Evolutionary conservation across 768 basidiomycete species (phyloP).

Genomic region (Rubroboletus satanas): DNA sequence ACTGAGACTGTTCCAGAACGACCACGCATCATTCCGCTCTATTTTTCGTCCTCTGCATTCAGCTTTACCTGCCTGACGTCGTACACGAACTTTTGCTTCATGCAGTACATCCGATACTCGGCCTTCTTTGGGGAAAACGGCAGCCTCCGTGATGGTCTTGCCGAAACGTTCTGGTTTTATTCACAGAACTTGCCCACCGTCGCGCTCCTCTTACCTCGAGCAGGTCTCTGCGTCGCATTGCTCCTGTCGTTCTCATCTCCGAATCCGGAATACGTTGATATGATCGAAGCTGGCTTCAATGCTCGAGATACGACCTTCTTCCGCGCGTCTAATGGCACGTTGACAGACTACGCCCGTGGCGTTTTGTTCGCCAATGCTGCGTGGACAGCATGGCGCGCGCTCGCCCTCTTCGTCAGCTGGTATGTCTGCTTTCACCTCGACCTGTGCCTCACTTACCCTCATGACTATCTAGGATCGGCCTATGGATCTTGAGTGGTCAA

Average conservation of each 20-base stretch:
- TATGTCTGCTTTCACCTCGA: constrained; percentile 21
- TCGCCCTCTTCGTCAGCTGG: constrained; percentile 71
- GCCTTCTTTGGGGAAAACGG: constrained; percentile 57
- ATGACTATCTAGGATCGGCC: constrained; percentile 53
- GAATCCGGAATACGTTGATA: constrained; percentile 42
- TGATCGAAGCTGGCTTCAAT: constrained; percentile 45
- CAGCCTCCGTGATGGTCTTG: constrained; percentile 53
- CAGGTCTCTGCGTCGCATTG: constrained; percentile 68
- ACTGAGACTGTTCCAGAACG: constrained; percentile 52
- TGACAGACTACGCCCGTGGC: constrained; percentile 76
- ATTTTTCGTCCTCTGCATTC: constrained; percentile 76
- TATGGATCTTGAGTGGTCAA: constrained; percentile 77
- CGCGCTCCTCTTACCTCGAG: constrained; percentile 77
- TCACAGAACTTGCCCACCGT: constrained; percentile 85
- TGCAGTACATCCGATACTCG: constrained; percentile 71
- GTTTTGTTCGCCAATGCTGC: constrained; percentile 75
- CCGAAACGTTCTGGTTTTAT: constrained; percentile 82
- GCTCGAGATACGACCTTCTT: constrained; percentile 77
- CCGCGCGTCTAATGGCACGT: constrained; percentile 51
- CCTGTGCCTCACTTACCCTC: neutral
- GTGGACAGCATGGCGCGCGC: constrained; percentile 73
- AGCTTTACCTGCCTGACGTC: constrained; percentile 73
- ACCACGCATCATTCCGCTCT: constrained; percentile 77
- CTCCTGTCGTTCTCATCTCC: constrained; percentile 61
- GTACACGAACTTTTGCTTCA: constrained; percentile 80